A percentile compares a stretch with the other conserved stretches of the same genome.
Evolutionary conservation across 192 early-diverging fungal species (phyloP).

Genomic region (Entophlyctis helioformis): DNA sequence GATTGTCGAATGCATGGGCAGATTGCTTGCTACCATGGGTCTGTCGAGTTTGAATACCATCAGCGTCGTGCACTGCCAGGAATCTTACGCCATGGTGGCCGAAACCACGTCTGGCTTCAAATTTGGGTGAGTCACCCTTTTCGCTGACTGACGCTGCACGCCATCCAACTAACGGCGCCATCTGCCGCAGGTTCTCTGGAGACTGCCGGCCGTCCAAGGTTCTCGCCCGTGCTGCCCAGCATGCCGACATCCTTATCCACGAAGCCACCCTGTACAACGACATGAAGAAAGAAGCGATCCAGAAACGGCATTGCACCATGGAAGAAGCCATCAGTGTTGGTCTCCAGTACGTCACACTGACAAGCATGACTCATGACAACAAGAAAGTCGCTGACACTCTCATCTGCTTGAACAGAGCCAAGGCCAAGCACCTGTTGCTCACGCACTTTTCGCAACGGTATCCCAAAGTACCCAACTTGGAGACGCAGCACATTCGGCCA

Average conservation of each 20-base stretch:
- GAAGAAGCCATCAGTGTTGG: conserved; percentile 79
- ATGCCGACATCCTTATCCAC: conserved; percentile 67
- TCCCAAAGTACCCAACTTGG: conserved; percentile 59
- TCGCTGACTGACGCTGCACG: background rate
- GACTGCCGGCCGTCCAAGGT: conserved; percentile 78
- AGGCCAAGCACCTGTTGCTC: conserved; percentile 67
- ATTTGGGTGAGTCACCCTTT: conserved; percentile 6
- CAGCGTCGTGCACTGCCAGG: conserved; percentile 15
- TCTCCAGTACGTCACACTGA: conserved; percentile 26
- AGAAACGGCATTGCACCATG: conserved; percentile 76
- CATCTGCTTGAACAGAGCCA: conserved; percentile 56
- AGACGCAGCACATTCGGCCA: too few species aligned
- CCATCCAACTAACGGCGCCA: too few species aligned
- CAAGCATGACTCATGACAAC: background rate
- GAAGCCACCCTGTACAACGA: conserved; percentile 68
- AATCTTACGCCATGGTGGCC: conserved; percentile 1
- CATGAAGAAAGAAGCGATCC: conserved; percentile 51
- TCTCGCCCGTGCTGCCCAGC: conserved; percentile 57
- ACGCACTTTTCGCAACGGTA: conserved; percentile 98
- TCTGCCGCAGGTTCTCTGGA: conserved; percentile 59
- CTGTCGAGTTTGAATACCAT: too few species aligned
- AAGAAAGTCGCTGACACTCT: too few species aligned
- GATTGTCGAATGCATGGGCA: too few species aligned
- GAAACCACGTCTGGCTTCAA: background rate
- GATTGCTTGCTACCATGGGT: too few species aligned